phyloP scores from a whole-genome alignment of 192 early-diverging fungal genomes.

The Umbelopsis vinacea region DNA sequence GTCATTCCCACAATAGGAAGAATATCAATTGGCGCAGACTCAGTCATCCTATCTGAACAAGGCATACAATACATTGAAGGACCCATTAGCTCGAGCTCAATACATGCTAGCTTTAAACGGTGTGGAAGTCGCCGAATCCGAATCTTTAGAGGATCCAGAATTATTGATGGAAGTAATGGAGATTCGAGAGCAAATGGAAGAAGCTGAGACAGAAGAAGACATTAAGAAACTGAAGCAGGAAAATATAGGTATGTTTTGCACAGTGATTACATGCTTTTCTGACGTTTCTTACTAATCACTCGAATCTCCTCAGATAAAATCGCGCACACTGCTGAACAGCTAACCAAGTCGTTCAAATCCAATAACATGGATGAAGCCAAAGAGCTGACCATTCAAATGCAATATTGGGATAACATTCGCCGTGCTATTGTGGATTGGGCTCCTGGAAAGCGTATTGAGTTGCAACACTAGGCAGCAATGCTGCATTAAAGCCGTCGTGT shows the following conservation, averaged over 20 bases:
- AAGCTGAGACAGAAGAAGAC: conserved; percentile 64
- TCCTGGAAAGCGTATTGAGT: conserved; percentile 56
- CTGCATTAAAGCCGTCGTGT: neutral
- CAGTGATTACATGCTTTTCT: neutral
- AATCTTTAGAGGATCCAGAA: conserved; percentile 65
- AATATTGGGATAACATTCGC: conserved; percentile 75
- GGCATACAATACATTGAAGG: conserved; percentile 77
- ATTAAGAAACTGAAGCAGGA: conserved; percentile 58
- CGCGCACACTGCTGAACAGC: conserved; percentile 25
- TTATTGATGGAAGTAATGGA: conserved; percentile 89
- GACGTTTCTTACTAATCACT: conserved; percentile 12
- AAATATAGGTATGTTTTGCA: conserved; percentile 61
- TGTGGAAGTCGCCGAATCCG: conserved; percentile 61
- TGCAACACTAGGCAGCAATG: conserved; percentile 46
- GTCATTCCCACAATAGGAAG: conserved; percentile 47
- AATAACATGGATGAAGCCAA: conserved; percentile 62
- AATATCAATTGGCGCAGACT: conserved; percentile 63
- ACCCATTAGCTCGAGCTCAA: conserved; percentile 80
- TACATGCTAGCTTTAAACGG: conserved; percentile 75
- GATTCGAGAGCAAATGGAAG: conserved; percentile 74
- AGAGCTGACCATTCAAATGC: conserved; percentile 69
- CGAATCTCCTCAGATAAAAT: conserved; percentile 26
- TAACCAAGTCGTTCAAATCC: conserved; percentile 60
- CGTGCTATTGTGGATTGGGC: conserved; percentile 62
- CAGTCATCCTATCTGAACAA: conserved; percentile 89